These are phyloP conservation scores for Tolypocladium sp. DNA, from an alignment of 2,329 filamentous ascomycete species.

Conservation along the genomic window DNA sequence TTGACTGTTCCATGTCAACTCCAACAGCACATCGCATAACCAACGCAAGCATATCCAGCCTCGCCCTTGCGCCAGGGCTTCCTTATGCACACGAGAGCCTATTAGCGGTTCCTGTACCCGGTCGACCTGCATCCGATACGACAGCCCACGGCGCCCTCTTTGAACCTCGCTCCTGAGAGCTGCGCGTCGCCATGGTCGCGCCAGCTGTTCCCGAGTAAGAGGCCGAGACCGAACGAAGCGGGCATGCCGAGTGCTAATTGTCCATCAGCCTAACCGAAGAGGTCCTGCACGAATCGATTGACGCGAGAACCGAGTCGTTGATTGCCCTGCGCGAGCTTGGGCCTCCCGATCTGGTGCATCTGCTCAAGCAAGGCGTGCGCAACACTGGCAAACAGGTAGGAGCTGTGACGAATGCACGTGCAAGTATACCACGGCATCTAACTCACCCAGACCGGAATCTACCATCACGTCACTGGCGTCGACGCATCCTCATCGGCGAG, in stretches of 20 bases:
- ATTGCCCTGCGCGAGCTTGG: constrained; percentile 83
- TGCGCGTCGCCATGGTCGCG: constrained; percentile 51
- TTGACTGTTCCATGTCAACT: not conserved
- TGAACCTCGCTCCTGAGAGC: constrained; percentile 2
- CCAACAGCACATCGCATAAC: not conserved
- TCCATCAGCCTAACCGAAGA: constrained; percentile 78
- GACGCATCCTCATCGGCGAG: constrained; percentile 97
- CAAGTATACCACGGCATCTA: constrained; percentile 6
- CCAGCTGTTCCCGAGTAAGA: constrained; percentile 68
- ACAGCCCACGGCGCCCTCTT: not conserved
- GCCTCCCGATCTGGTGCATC: constrained; percentile 89
- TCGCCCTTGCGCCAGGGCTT: not conserved
- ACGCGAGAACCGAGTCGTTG: constrained; percentile 84
- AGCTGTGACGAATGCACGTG: not conserved
- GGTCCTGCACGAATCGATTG: constrained; percentile 81
- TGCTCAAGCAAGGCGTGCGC: constrained; percentile 65
- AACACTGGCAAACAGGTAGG: constrained; percentile 47
- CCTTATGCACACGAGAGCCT: not conserved
- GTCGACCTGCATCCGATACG: not conserved
- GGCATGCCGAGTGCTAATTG: constrained; percentile 10
- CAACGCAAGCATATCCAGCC: not conserved
- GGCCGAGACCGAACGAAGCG: not conserved
- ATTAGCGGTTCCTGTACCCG: not conserved
- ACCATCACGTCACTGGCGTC: constrained; percentile 95
- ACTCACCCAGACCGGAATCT: constrained; percentile 65